A percentile compares a stretch with the other conserved stretches of the same genome.
These are phyloP conservation scores for Saccharum spontaneum DNA, from an alignment of 176 grass and related monocot species.

Conservation along the genomic window DNA sequence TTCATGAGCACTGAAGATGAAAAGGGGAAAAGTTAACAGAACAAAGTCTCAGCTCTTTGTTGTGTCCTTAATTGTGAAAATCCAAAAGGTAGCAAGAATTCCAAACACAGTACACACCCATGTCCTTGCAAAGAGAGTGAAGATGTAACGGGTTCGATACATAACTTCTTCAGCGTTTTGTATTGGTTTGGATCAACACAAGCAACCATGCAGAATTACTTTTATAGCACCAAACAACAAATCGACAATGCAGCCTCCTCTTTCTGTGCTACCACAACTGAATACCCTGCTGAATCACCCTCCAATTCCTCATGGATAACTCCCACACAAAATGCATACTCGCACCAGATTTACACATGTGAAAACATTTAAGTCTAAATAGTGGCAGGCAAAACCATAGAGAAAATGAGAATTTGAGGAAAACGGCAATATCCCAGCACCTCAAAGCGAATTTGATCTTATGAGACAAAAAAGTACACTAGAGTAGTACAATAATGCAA, in stretches of 20 bases:
- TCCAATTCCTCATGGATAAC: not conserved
- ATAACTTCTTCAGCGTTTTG: not conserved
- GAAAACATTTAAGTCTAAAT: not conserved
- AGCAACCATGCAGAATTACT: not conserved
- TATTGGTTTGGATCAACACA: slow-evolving; percentile 12
- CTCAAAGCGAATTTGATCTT: not conserved
- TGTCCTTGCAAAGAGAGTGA: not conserved
- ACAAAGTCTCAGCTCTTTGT: slow-evolving; percentile 5
- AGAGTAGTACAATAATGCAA: not conserved
- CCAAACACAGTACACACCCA: not conserved
- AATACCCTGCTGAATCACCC: not conserved
- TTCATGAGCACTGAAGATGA: not conserved
- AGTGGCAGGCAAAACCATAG: not conserved
- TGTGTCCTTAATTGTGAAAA: not conserved
- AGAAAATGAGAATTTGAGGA: not conserved
- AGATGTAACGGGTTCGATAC: not conserved
- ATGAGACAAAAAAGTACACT: not conserved
- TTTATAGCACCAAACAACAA: not conserved
- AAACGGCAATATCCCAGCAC: not conserved
- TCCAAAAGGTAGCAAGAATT: not conserved
- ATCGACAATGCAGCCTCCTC: not conserved
- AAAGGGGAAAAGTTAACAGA: not conserved
- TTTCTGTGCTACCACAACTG: not conserved
- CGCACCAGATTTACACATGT: not conserved
- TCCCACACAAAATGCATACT: not conserved